Conservation (phyloP, 805 yeast genomes). For the Metschnikowia cubensis region DNA sequence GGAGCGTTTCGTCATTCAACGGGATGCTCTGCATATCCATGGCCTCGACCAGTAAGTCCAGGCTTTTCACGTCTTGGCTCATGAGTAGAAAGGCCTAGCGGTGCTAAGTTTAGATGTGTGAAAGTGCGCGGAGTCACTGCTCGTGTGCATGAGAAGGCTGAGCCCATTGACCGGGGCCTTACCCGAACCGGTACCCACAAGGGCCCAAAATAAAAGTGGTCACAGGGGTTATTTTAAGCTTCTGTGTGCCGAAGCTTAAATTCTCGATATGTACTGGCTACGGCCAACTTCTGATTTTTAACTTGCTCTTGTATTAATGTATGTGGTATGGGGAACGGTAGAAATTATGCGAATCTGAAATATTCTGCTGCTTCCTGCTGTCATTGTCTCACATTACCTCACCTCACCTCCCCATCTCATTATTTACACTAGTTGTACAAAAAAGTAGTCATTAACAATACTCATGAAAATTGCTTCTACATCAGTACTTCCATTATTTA, state of each 20-base stretch:
- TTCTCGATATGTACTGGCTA: neutral
- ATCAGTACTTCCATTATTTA: no score
- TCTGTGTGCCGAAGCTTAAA: neutral
- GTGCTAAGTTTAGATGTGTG: neutral
- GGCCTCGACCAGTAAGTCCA: neutral
- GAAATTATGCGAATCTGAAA: neutral
- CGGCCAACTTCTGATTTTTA: neutral
- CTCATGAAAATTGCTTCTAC: no score
- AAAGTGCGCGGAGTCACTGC: neutral
- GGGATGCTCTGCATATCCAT: neutral
- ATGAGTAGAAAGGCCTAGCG: neutral
- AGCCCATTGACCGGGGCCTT: neutral
- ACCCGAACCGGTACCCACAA: neutral
- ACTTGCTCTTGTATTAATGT: neutral
- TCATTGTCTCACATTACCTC: no score
- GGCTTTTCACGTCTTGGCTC: neutral
- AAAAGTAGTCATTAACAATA: no score
- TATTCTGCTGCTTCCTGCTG: neutral
- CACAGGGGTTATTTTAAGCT: neutral
- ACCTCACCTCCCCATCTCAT: no score
- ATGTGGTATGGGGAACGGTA: neutral
- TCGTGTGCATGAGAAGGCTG: conserved; percentile 1
- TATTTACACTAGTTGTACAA: no score
- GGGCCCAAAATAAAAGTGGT: no score
- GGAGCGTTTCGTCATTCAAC: neutral